Conservation (phyloP, 805 yeast genomes). For the Komagataella pseudopastoris region DNA sequence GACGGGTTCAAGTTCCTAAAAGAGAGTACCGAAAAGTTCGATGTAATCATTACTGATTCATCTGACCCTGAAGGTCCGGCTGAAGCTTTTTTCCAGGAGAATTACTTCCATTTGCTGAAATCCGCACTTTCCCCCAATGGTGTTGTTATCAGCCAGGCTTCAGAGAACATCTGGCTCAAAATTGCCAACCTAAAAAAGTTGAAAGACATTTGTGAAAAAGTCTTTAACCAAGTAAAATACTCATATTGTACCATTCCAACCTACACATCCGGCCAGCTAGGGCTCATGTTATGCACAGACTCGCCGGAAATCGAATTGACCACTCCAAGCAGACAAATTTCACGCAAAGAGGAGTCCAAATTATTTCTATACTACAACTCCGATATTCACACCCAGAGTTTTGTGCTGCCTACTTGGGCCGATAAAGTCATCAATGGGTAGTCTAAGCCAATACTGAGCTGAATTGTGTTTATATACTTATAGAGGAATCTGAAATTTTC, state of each 20-base stretch:
- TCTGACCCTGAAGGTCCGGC: slow-evolving; percentile 99
- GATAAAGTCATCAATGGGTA: slow-evolving; percentile 2
- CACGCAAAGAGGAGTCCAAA: slow-evolving; percentile 46
- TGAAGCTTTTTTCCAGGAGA: slow-evolving; percentile 81
- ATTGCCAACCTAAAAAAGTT: slow-evolving; percentile 70
- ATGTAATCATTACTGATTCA: slow-evolving; percentile 93
- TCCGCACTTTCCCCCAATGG: slow-evolving; percentile 91
- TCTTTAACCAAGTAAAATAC: slow-evolving; percentile 86
- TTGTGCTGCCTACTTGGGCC: slow-evolving; percentile 89
- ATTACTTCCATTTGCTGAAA: slow-evolving; percentile 72
- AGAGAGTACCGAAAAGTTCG: slow-evolving; percentile 63
- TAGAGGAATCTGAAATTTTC: too few species aligned
- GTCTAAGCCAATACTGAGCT: neutral
- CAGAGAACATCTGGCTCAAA: slow-evolving; percentile 86
- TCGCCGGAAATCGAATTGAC: slow-evolving; percentile 49
- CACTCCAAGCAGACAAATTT: slow-evolving; percentile 54
- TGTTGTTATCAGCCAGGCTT: slow-evolving; percentile 82
- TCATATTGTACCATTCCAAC: slow-evolving; percentile 92
- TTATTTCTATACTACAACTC: slow-evolving; percentile 74
- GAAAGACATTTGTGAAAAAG: slow-evolving; percentile 67
- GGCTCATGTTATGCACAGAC: slow-evolving; percentile 94
- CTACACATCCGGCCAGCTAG: slow-evolving; percentile 94
- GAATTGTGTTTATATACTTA: neutral
- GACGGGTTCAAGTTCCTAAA: slow-evolving; percentile 96
- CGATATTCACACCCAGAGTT: slow-evolving; percentile 77